Conservation (phyloP, 345 rosid species). For the Ceriops zippeliana region DNA sequence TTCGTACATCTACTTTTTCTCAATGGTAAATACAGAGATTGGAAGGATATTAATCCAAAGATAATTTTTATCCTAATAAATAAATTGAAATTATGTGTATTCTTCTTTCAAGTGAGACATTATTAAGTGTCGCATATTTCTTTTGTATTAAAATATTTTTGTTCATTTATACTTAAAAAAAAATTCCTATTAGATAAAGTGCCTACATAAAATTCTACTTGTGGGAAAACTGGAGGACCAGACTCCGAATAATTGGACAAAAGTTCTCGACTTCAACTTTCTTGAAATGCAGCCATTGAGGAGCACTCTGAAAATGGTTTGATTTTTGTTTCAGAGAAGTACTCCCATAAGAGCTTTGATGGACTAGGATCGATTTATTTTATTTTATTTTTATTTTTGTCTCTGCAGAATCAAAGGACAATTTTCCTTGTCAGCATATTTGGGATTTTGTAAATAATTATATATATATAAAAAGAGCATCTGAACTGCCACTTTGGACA, state of each 20-base stretch:
- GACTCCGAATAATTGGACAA: constrained; percentile 65
- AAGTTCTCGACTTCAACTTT: constrained; percentile 40
- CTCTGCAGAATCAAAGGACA: constrained; percentile 54
- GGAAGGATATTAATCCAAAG: too few species aligned
- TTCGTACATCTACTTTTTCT: too few species aligned
- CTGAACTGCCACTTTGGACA: constrained; percentile 82
- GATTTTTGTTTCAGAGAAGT: constrained; percentile 89
- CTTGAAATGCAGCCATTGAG: constrained; percentile 52
- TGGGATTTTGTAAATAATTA: constrained; percentile 44
- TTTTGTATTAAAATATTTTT: too few species aligned
- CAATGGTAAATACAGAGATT: too few species aligned
- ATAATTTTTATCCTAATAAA: too few species aligned
- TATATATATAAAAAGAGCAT: too few species aligned
- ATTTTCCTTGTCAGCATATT: constrained; percentile 56
- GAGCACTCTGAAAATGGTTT: constrained; percentile 61
- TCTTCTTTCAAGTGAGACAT: too few species aligned
- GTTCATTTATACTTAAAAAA: too few species aligned
- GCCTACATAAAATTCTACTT: constrained; percentile 21
- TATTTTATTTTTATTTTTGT: constrained; percentile 46
- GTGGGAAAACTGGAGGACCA: constrained; percentile 73
- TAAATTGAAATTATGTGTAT: too few species aligned
- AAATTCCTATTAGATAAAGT: too few species aligned
- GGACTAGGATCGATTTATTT: constrained; percentile 40
- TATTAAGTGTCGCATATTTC: too few species aligned
- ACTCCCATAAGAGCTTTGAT: constrained; percentile 50